Conservation (phyloP, 495 filamentous ascomycete genomes). For the Annulohypoxylon maeteangense region DNA sequence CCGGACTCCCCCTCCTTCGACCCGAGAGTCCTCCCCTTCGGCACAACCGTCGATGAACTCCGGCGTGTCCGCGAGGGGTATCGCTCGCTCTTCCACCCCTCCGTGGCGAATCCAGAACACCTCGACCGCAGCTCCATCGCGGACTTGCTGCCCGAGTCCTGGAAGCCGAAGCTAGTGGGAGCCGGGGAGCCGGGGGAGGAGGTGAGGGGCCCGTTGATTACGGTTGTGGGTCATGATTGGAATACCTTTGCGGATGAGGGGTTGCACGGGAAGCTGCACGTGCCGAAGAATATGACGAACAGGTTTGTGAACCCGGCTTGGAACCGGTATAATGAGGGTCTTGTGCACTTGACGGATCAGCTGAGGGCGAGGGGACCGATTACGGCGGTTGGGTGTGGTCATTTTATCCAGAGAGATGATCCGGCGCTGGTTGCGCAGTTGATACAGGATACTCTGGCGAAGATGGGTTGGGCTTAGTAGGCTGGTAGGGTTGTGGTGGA, state of each 20-base stretch:
- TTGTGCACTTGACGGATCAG: conserved; percentile 58
- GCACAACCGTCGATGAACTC: conserved; percentile 58
- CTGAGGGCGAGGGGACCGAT: conserved; percentile 58
- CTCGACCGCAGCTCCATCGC: conserved; percentile 63
- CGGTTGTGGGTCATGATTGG: conserved; percentile 70
- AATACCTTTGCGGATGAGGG: conserved; percentile 66
- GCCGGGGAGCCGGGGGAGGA: too few species aligned
- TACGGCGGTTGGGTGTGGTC: conserved; percentile 65
- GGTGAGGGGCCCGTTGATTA: conserved; percentile 59
- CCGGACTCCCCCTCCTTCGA: conserved; percentile 64
- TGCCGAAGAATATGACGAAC: conserved; percentile 58
- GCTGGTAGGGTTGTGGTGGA: not conserved
- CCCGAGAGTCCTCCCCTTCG: conserved; percentile 51
- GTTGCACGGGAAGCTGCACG: conserved; percentile 48
- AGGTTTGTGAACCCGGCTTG: conserved; percentile 66
- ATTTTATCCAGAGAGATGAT: conserved; percentile 72
- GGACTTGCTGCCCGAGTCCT: conserved; percentile 61
- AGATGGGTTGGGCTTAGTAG: not conserved
- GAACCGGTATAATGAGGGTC: conserved; percentile 66
- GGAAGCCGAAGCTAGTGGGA: conserved; percentile 59
- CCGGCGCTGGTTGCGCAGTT: conserved; percentile 66
- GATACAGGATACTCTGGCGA: conserved; percentile 52
- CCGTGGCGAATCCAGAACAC: conserved; percentile 65
- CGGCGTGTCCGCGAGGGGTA: conserved; percentile 56
- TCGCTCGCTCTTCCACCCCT: conserved; percentile 61